Base-by-base conservation (phyloP, 2,329 filamentous ascomycete genomes). In the Aspergillus ustus region DNA sequence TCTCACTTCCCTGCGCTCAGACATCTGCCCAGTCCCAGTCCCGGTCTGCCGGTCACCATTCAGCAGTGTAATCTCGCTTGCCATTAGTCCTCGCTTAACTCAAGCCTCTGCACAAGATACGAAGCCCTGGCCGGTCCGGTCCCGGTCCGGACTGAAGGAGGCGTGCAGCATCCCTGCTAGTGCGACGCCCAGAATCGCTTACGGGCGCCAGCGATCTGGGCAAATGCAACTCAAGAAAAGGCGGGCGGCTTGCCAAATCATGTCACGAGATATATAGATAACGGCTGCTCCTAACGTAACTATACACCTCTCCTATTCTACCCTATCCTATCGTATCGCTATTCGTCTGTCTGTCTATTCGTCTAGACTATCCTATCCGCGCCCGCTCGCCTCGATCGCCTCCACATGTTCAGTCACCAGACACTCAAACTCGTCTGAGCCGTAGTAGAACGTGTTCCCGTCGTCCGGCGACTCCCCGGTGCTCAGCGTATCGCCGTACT, bases 381-480 rank as follows among this genome's bases (percentile, higher is more conserved):
- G 34, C 6, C 31, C 54, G 40, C 54, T 50, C 37, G 29, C 59
- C 65, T 3, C 49, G n/a, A 67, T 67, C 2, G 57, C 57, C n/a
- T 56, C 62, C 17, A 75, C 55, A 64, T 76, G 73, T 34, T 74
- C 69, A 4, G 71, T 75, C 8, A 76, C 74, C 56, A 75, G 49
- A 50, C 73, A 75, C 17, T 66, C 67, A 49, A 69, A 75, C 11
- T 73, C 71, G 28, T 66, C 66, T 0, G 67, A 69, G 1, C 72
- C 72, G 57, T 73, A 75, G 31, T 74, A 76, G 25, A 76, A 64
- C 0, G 74, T 76, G 56, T 75, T 69, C 0, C 67, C 70, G 58
- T 76, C 73, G 54, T 77, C 60, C 3, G 67, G 62, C 8, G 73
- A 73, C 53, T 60, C 49, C 5, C 73, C 74, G 9, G 60, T 63